Percentiles rank a stretch among this genome's conserved stretches.
phyloP scores from a whole-genome alignment of 169 alveolate species.

The Cryptosporidium canis region DNA sequence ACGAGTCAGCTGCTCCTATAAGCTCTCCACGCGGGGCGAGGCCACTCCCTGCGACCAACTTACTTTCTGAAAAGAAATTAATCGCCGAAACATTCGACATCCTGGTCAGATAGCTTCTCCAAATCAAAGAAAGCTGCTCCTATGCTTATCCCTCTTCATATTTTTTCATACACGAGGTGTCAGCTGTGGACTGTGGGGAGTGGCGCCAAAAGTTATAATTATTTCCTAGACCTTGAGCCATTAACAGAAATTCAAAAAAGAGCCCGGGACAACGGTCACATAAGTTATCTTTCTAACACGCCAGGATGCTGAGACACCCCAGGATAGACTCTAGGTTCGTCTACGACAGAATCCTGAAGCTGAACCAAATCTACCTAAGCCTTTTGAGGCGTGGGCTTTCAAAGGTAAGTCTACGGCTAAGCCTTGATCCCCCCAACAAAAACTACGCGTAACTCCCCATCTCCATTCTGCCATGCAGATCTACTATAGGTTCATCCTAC shows the following conservation, averaged over 20 bases:
- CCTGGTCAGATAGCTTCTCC: background rate
- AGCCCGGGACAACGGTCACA: too few species aligned
- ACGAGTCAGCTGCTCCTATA: background rate
- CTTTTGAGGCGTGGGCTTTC: background rate
- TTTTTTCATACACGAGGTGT: background rate
- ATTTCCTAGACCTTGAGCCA: background rate
- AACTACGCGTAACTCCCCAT: background rate
- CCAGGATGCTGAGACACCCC: background rate
- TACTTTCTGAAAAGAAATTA: conserved; percentile 65
- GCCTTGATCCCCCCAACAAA: background rate
- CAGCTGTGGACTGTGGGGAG: conserved; percentile 55
- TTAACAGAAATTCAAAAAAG: background rate
- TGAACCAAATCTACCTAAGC: background rate
- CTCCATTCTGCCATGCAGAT: background rate
- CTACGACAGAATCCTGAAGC: background rate
- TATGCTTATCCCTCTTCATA: background rate
- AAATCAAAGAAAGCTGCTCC: background rate
- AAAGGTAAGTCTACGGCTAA: conserved; percentile 22
- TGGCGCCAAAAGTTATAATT: conserved; percentile 33
- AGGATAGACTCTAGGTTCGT: background rate
- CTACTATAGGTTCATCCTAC: background rate
- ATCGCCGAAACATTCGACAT: conserved; percentile 51
- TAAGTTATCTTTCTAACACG: background rate
- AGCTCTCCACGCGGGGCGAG: background rate
- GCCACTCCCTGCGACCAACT: background rate